Percentiles rank a stretch among this genome's conserved stretches.
These are phyloP conservation scores for Arthromyces matolae DNA, from an alignment of 768 basidiomycete species.

Conservation along the genomic window DNA sequence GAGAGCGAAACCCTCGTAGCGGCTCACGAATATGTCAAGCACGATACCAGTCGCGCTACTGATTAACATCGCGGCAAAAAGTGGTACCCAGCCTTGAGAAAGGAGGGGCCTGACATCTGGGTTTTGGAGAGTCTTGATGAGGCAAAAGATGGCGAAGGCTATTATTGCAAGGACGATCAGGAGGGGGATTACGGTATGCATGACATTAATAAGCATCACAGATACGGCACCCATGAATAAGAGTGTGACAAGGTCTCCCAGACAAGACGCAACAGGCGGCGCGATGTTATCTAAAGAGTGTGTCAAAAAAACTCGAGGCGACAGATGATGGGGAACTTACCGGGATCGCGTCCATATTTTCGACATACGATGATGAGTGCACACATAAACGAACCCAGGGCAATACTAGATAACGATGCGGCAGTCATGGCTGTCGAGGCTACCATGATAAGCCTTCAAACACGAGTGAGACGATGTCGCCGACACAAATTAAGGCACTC, in stretches of 20 bases:
- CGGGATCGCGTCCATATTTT: conserved; percentile 77
- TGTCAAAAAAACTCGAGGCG: neutral
- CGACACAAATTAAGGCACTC: neutral
- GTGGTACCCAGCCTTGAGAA: conserved; percentile 82
- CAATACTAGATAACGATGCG: conserved; percentile 68
- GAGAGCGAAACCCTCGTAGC: conserved; percentile 84
- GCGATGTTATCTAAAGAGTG: conserved; percentile 82
- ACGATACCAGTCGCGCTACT: conserved; percentile 88
- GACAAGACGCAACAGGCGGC: conserved; percentile 86
- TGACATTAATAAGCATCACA: conserved; percentile 60
- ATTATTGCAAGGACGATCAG: conserved; percentile 49
- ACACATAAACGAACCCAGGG: conserved; percentile 94
- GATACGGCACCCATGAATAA: conserved; percentile 76
- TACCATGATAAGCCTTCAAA: conserved; percentile 67
- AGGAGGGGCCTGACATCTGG: conserved; percentile 67
- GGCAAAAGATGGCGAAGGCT: conserved; percentile 43
- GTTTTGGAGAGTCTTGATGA: conserved; percentile 61
- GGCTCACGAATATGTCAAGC: conserved; percentile 83
- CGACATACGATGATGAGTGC: conserved; percentile 75
- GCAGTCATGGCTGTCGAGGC: conserved; percentile 77
- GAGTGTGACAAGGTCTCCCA: conserved; percentile 91
- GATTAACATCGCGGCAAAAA: conserved; percentile 88
- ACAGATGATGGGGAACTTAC: conserved; percentile 30
- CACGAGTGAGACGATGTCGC: neutral
- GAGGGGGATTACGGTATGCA: conserved; percentile 65